Percentiles rank a stretch among this genome's conserved stretches.
Conservation (phyloP, 108 stramenopile genomes). For the Pseudonitzschia multistriata region DNA sequence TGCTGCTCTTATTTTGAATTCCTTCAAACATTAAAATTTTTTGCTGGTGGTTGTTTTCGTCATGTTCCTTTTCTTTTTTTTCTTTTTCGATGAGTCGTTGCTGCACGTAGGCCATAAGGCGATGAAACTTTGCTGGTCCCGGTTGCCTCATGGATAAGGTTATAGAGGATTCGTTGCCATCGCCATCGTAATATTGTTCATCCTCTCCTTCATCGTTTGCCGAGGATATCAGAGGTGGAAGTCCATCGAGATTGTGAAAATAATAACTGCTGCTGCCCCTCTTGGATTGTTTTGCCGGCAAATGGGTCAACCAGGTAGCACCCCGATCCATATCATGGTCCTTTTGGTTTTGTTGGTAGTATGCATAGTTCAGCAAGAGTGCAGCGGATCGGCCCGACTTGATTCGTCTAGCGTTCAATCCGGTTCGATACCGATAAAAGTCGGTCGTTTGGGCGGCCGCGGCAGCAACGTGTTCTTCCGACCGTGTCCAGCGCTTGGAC, state of each 20-base stretch:
- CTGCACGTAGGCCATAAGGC: conserved; percentile 28
- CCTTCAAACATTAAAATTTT: not conserved
- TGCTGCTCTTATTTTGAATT: not conserved
- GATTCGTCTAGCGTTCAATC: not conserved
- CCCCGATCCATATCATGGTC: conserved; percentile 44
- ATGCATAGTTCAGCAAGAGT: not conserved
- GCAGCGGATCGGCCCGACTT: not conserved
- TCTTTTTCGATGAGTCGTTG: conserved; percentile 30
- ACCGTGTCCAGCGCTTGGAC: conserved; percentile 71
- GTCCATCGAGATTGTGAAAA: not conserved
- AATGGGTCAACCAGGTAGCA: conserved; percentile 71
- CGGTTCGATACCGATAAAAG: conserved; percentile 52
- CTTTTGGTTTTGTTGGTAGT: conserved; percentile 14
- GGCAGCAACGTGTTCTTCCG: conserved; percentile 36
- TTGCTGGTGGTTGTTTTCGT: not conserved
- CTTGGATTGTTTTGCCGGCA: conserved; percentile 35
- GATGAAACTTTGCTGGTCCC: conserved; percentile 26
- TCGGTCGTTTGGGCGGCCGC: conserved; percentile 39
- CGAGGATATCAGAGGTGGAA: not conserved
- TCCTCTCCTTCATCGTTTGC: not conserved
- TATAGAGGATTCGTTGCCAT: conserved; percentile 11
- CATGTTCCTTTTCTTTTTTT: not conserved
- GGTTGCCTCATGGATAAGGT: conserved; percentile 20
- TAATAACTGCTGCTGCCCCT: conserved; percentile 14
- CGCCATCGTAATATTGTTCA: not conserved